Evolutionary conservation across 2,329 filamentous ascomycete species (phyloP), one percentile per base, ranked within the genome.

Genomic region (Botryotinia calthae): DNA sequence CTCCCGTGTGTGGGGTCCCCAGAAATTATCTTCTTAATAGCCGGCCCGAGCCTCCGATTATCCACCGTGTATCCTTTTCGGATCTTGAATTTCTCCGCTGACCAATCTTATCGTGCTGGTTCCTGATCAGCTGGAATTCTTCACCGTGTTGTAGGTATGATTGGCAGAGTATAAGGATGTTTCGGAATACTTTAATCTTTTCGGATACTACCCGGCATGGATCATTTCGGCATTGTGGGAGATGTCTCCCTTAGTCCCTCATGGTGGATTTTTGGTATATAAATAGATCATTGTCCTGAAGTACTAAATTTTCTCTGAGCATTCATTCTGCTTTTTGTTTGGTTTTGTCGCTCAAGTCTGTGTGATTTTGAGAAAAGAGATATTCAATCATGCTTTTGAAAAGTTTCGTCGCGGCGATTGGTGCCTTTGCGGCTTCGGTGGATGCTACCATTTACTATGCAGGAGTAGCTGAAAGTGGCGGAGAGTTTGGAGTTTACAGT

Each of bases 401-500:
- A 34, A 31, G 14, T 34, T 10, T 71, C 20, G 28, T 66, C n/a
- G 14, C 61, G 14, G 54, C 70, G 10, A 25, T 44, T 54, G 70
- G 70, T 37, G 40, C 65, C 37, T 42, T 71, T 5, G 20, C 48
- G 1, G 56, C 70, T 66, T 71, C 70, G n/a, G 61, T 56, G 20
- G 44, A 34, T 18, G 83, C 83, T 9, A 85, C 83, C 2, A 85
- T 86, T 75, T 85, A 82, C 76, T 85, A 85, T 76, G 84, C 84
- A 28, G 84, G 84, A 73, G 84, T 86, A 22, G 83, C 84, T 10
- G 84, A 85, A 75, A 85, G 83, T 10, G 80, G 84, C 72, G 84
- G 84, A 59, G 84, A 86, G 74, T 85, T 85, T 75, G 84, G 84
- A 44, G 84, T 83, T 2, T 85, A 81, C 76, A 84, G 83, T 78